These are phyloP conservation scores for Lippia alba DNA, from an alignment of 305 asterid species.

Conservation along the genomic window DNA sequence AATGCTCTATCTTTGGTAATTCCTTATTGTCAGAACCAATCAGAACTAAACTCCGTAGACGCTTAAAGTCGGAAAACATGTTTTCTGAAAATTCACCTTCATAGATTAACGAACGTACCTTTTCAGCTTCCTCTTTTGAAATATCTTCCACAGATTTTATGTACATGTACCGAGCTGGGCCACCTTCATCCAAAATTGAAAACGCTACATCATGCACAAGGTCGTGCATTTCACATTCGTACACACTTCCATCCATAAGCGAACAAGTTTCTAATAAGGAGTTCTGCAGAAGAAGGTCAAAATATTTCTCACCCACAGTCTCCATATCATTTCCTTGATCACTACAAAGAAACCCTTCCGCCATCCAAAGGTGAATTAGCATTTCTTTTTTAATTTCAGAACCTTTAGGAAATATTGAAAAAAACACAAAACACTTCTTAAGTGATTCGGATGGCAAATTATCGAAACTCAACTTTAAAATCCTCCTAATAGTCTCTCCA, in stretches of 20 bases:
- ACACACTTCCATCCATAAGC: slow-evolving; percentile 10
- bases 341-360: slow-evolving; percentile 31
- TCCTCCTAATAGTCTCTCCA: not conserved
- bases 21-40: not conserved
- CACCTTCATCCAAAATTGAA: not conserved
- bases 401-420: slow-evolving; percentile 40
- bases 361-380: slow-evolving; percentile 47
- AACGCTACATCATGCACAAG: slow-evolving; percentile 34
- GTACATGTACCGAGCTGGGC: slow-evolving; percentile 16
- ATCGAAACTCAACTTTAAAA: not conserved
- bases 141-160: not conserved
- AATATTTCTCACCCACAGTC: slow-evolving; percentile 25
- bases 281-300: slow-evolving; percentile 32
- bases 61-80: slow-evolving; percentile 7
- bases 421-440: slow-evolving; percentile 45
- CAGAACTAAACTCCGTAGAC: slow-evolving; percentile 20
- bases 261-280: slow-evolving; percentile 40
- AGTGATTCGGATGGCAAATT: not conserved
- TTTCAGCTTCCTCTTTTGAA: not conserved
- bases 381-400: slow-evolving; percentile 9
- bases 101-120: slow-evolving; percentile 25
- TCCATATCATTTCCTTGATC: slow-evolving; percentile 21
- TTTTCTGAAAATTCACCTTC: not conserved
- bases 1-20: slow-evolving; percentile 20
- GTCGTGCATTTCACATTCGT: slow-evolving; percentile 46